These are phyloP conservation scores for Mycena indigotica DNA, from an alignment of 768 basidiomycete genomes.

Conservation along the genomic window DNA sequence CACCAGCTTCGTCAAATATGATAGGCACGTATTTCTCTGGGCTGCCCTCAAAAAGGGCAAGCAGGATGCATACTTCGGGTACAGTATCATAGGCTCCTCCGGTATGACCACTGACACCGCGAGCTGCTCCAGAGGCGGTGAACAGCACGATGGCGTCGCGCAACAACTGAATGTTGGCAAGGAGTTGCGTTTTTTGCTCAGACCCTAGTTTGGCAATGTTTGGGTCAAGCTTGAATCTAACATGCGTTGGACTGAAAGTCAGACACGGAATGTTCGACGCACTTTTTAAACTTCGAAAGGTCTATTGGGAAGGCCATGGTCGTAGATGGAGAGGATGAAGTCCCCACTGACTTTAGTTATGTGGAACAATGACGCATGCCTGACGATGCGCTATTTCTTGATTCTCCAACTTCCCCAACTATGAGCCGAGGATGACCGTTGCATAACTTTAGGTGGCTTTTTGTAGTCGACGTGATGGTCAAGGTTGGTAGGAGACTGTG, in stretches of 20 bases:
- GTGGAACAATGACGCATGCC: neutral
- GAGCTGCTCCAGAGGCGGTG: conserved; percentile 82
- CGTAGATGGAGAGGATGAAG: conserved; percentile 2
- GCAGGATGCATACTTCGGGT: conserved; percentile 80
- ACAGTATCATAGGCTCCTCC: conserved; percentile 78
- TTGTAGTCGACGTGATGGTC: neutral
- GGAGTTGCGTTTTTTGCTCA: conserved; percentile 60
- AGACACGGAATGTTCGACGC: conserved; percentile 14
- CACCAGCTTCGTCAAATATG: conserved; percentile 82
- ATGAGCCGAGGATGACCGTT: neutral
- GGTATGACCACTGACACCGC: conserved; percentile 87
- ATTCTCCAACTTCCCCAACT: neutral
- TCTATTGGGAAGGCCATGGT: conserved; percentile 73
- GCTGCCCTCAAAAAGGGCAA: conserved; percentile 66
- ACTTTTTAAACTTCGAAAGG: conserved; percentile 77
- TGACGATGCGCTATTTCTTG: neutral
- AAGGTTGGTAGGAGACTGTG: neutral
- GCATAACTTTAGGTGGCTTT: no score
- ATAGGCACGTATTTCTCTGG: conserved; percentile 64
- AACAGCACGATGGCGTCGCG: conserved; percentile 86
- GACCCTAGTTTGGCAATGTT: conserved; percentile 58
- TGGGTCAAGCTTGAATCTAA: conserved; percentile 74
- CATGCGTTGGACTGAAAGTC: conserved; percentile 11
- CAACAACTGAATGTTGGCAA: conserved; percentile 74
- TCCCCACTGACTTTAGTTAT: neutral